Conservation (phyloP, 805 yeast genomes). For the Torulaspora gathmanii region DNA sequence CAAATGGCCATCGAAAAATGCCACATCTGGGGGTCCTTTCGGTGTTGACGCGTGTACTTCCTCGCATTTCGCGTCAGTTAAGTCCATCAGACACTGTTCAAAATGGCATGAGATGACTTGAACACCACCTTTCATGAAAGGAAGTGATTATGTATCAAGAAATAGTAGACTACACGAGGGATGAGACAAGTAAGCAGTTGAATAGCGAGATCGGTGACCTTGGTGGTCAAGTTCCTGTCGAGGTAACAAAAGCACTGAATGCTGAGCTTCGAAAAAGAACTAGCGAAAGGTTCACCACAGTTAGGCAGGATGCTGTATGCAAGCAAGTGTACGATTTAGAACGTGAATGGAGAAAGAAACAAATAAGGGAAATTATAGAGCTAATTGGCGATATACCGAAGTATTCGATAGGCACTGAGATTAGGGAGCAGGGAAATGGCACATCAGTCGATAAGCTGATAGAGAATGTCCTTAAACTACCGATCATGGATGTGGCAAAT, state of each 20-base stretch:
- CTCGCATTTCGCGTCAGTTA: too few relatives aligned
- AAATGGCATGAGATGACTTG: too few relatives aligned
- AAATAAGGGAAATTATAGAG: slow-evolving; percentile 20
- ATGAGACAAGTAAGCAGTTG: slow-evolving; percentile 1
- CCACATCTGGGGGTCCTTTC: too few relatives aligned
- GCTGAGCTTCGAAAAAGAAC: not conserved
- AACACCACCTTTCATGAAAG: too few relatives aligned
- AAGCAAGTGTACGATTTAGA: slow-evolving; percentile 20
- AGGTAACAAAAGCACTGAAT: slow-evolving; percentile 1
- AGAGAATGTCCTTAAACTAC: slow-evolving; percentile 24
- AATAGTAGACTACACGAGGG: slow-evolving; percentile 1
- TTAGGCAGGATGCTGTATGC: slow-evolving; percentile 17
- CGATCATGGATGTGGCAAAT: slow-evolving; percentile 19
- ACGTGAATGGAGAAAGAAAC: slow-evolving; percentile 14
- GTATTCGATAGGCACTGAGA: slow-evolving; percentile 22
- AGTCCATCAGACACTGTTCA: too few relatives aligned
- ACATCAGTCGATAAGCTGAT: slow-evolving; percentile 20
- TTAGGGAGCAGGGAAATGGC: slow-evolving; percentile 12
- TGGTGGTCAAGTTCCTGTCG: slow-evolving; percentile 12
- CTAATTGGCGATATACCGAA: slow-evolving; percentile 28
- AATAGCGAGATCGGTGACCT: slow-evolving; percentile 1
- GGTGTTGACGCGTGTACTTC: too few relatives aligned
- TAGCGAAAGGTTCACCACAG: not conserved
- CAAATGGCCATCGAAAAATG: too few relatives aligned
- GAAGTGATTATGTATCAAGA: slow-evolving; percentile 5